phyloP scores from a whole-genome alignment of 192 early-diverging fungal species.

The Entophlyctis helioformis region DNA sequence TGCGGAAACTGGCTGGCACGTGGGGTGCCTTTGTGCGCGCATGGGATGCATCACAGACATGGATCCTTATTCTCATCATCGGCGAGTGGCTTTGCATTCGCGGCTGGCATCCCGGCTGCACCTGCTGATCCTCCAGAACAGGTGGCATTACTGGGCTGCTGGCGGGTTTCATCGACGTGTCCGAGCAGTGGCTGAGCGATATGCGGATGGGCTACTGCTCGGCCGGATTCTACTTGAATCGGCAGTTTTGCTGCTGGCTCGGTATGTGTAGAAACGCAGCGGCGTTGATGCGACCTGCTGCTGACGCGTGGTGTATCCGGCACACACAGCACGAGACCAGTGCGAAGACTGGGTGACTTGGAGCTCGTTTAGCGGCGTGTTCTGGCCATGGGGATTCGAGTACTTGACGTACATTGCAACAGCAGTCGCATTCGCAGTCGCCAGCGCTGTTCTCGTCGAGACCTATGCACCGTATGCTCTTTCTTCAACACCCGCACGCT shows the following conservation, averaged over 20 bases:
- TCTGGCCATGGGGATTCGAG: too few species aligned
- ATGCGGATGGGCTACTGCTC: conserved; percentile 31
- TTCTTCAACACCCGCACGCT: background rate
- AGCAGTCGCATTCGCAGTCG: conserved; percentile 20
- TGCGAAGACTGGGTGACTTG: conserved; percentile 26
- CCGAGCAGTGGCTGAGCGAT: conserved; percentile 30
- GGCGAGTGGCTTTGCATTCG: conserved; percentile 4
- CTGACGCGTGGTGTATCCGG: background rate
- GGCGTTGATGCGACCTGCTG: background rate
- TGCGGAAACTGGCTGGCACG: conserved; percentile 5
- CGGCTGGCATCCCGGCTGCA: background rate
- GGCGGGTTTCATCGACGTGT: conserved; percentile 35
- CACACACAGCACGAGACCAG: background rate
- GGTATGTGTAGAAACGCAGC: conserved; percentile 8
- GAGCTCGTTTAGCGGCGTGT: too few species aligned
- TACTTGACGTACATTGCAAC: conserved; percentile 21
- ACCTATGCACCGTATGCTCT: conserved; percentile 20
- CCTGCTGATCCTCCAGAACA: background rate
- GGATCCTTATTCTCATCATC: conserved; percentile 31
- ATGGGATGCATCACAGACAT: conserved; percentile 20
- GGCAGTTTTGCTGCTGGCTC: conserved; percentile 41
- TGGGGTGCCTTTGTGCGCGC: conserved; percentile 1
- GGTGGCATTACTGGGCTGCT: conserved; percentile 24
- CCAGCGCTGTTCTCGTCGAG: conserved; percentile 24
- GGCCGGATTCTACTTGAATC: conserved; percentile 29